These are phyloP conservation scores for Kregervanrija fluxuum DNA, from an alignment of 805 yeast species.

Conservation along the genomic window DNA sequence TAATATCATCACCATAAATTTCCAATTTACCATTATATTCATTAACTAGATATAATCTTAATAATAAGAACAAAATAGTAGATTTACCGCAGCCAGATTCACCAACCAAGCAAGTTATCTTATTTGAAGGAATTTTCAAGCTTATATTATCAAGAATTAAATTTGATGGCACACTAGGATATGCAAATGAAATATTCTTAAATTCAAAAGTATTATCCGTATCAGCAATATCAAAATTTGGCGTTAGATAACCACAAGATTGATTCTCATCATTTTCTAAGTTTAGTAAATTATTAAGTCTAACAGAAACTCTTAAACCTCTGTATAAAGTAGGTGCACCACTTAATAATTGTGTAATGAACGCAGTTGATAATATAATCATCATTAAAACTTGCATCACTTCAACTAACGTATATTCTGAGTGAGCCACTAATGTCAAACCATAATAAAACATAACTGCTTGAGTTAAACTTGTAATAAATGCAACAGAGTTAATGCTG, in stretches of 20 bases:
- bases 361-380: constrained; percentile 63
- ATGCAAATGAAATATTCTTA: constrained; percentile 40
- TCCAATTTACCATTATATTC: constrained; percentile 32
- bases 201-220: constrained; percentile 30
- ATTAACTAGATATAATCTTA: constrained; percentile 38
- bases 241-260: constrained; percentile 28
- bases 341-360: constrained; percentile 50
- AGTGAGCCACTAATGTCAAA: constrained; percentile 53
- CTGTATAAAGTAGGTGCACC: constrained; percentile 75
- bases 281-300: constrained; percentile 36
- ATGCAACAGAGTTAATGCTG: constrained; percentile 52
- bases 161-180: constrained; percentile 27
- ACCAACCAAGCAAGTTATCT: constrained; percentile 67
- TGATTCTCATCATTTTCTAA: constrained; percentile 31
- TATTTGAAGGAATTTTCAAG: constrained; percentile 37
- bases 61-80: constrained; percentile 53
- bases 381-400: constrained; percentile 66
- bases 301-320: constrained; percentile 68
- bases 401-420: constrained; percentile 47
- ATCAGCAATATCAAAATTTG: constrained; percentile 11
- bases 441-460: constrained; percentile 78
- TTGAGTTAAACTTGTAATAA: constrained; percentile 54
- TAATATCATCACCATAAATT: constrained; percentile 40
- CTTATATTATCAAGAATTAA: constrained; percentile 35
- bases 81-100: constrained; percentile 92